phyloP scores from a whole-genome alignment of 352 stramenopile species.

The Phytophthora nicotianae region DNA sequence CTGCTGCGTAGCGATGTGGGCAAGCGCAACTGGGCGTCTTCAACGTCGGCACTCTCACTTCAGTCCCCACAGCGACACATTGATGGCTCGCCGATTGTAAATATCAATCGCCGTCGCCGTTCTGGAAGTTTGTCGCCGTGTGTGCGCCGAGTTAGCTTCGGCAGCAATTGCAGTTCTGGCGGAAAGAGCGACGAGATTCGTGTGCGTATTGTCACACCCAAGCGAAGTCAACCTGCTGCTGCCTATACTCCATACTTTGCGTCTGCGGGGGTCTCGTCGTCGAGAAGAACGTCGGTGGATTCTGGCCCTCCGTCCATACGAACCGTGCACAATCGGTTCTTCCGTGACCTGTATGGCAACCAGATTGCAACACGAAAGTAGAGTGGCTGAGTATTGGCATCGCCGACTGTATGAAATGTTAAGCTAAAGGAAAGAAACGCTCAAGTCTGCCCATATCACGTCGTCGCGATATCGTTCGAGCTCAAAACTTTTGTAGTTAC shows the following conservation, averaged over 20 bases:
- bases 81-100: constrained; percentile 31
- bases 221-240: constrained; percentile 16
- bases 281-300: constrained; percentile 10
- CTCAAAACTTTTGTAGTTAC: neutral
- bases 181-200: constrained; percentile 30
- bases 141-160: constrained; percentile 27
- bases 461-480: neutral
- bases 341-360: constrained; percentile 38
- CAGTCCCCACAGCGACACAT: constrained; percentile 38
- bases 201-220: constrained; percentile 31
- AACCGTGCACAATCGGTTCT: constrained; percentile 38
- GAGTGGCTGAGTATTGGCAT: neutral
- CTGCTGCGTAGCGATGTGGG: constrained; percentile 52
- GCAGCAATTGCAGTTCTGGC: constrained; percentile 28
- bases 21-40: constrained; percentile 48
- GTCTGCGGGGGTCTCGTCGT: constrained; percentile 11
- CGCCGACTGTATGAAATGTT: neutral
- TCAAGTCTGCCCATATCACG: neutral
- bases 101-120: constrained; percentile 19
- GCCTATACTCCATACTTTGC: constrained; percentile 35
- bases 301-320: constrained; percentile 14
- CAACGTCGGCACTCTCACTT: constrained; percentile 49
- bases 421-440: neutral
- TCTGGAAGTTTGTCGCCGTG: constrained; percentile 25
- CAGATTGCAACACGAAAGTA: constrained; percentile 1